These are phyloP conservation scores for Inga leiocalycina DNA, from an alignment of 306 rosid genomes.

Conservation along the genomic window DNA sequence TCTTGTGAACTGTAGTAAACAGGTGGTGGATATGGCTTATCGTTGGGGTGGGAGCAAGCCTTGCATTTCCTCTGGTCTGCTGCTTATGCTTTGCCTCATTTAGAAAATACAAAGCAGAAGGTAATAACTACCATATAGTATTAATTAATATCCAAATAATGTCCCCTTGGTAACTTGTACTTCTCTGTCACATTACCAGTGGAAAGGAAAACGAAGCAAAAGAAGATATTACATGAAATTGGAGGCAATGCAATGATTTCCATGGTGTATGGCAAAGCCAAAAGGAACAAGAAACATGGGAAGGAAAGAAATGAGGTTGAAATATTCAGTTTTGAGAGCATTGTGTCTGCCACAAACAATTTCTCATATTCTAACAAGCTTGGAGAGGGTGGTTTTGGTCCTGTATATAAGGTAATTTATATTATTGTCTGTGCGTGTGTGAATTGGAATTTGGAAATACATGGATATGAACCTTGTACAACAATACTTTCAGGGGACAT, in stretches of 20 bases:
- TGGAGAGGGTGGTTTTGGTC: constrained; percentile 45
- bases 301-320: constrained; percentile 23
- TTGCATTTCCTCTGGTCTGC: constrained; percentile 1
- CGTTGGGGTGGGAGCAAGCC: constrained; percentile 13
- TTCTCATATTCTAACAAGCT: constrained; percentile 39
- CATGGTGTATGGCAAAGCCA: neutral
- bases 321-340: constrained; percentile 38
- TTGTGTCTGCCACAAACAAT: constrained; percentile 35
- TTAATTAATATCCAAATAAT: neutral
- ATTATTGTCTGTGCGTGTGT: neutral
- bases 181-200: no score
- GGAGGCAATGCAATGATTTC: no score
- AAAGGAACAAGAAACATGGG: neutral
- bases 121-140: constrained; percentile 11
- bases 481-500: constrained; percentile 2
- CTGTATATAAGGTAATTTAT: constrained; percentile 37
- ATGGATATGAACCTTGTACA: neutral
- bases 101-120: constrained; percentile 27
- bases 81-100: neutral
- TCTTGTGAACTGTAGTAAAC: constrained; percentile 5
- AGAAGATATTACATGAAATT: no score
- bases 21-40: constrained; percentile 44
- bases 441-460: neutral
- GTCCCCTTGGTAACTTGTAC: no score
- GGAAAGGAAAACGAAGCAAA: no score